phyloP scores from a whole-genome alignment of 176 grass and related monocot species.

The Musa schizocarpa region DNA sequence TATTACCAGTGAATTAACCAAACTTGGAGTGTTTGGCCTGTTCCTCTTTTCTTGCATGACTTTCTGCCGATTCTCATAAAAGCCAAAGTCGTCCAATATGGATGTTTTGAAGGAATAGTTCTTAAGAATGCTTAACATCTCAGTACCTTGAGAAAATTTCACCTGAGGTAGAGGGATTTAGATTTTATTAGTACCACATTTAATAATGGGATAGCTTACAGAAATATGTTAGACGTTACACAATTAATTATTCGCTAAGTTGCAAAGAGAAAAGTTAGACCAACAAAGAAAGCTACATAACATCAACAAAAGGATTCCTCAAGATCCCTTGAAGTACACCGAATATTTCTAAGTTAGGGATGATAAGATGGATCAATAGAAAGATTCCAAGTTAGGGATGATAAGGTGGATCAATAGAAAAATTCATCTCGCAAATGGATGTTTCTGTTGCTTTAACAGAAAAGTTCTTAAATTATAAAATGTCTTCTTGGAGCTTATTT shows the following conservation, averaged over 20 bases:
- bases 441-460: neutral
- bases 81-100: conserved; percentile 88
- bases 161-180: conserved; percentile 31
- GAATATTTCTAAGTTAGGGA: neutral
- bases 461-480: neutral
- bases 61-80: conserved; percentile 79
- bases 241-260: neutral
- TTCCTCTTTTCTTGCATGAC: conserved; percentile 78
- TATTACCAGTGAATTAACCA: conserved; percentile 36
- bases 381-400: neutral
- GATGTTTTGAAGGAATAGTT: conserved; percentile 72
- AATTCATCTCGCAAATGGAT: neutral
- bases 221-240: neutral
- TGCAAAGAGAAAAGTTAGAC: conserved; percentile 4
- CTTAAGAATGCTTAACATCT: conserved; percentile 81
- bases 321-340: neutral
- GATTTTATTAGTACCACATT: neutral
- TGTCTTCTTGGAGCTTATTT: neutral
- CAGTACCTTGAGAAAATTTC: conserved; percentile 66
- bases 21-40: conserved; percentile 30
- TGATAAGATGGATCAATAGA: neutral
- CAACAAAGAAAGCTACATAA: neutral
- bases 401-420: neutral
- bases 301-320: neutral
- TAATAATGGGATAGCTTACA: neutral